A percentile compares a stretch with the other conserved stretches of the same genome.
phyloP scores from a whole-genome alignment of 495 filamentous ascomycete species.

The Aspergillus bridgeri region DNA sequence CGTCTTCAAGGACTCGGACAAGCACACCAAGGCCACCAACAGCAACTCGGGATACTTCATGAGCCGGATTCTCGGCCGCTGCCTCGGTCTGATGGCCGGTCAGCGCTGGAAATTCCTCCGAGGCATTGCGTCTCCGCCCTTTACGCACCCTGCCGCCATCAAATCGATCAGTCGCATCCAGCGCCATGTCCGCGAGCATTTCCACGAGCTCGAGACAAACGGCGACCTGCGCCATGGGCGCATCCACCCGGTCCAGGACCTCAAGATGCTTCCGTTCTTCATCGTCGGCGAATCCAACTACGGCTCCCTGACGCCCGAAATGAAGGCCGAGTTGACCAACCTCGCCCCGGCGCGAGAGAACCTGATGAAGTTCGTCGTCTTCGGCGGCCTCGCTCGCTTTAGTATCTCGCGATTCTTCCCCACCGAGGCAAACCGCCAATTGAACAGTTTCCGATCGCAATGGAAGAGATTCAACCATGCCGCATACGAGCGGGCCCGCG shows the following conservation, averaged over 20 bases:
- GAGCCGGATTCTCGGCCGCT: constrained; percentile 34
- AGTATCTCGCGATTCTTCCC: constrained; percentile 16
- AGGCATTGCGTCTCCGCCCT: constrained; percentile 5
- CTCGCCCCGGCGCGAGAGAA: constrained; percentile 24
- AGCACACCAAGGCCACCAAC: constrained; percentile 27
- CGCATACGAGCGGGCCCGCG: constrained; percentile 6
- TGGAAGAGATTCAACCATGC: constrained; percentile 22
- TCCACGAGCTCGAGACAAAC: background rate
- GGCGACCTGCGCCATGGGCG: background rate
- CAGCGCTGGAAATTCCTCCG: constrained; percentile 18
- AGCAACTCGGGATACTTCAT: constrained; percentile 34
- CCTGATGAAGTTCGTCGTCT: constrained; percentile 24
- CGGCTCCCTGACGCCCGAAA: constrained; percentile 17
- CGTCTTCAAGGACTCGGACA: constrained; percentile 31
- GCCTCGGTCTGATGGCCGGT: constrained; percentile 34
- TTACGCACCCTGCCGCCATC: background rate
- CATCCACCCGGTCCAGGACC: constrained; percentile 29
- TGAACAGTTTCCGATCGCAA: constrained; percentile 18
- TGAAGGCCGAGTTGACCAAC: constrained; percentile 13
- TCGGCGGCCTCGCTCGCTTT: constrained; percentile 28
- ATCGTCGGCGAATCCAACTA: constrained; percentile 34
- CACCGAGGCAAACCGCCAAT: constrained; percentile 12
- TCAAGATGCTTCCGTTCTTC: constrained; percentile 34
- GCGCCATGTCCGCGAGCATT: constrained; percentile 4
- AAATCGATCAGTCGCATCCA: constrained; percentile 10